Percentiles rank a stretch among this genome's conserved stretches.
Conservation (phyloP, 2,329 filamentous ascomycete genomes). For the Septoria linicola region DNA sequence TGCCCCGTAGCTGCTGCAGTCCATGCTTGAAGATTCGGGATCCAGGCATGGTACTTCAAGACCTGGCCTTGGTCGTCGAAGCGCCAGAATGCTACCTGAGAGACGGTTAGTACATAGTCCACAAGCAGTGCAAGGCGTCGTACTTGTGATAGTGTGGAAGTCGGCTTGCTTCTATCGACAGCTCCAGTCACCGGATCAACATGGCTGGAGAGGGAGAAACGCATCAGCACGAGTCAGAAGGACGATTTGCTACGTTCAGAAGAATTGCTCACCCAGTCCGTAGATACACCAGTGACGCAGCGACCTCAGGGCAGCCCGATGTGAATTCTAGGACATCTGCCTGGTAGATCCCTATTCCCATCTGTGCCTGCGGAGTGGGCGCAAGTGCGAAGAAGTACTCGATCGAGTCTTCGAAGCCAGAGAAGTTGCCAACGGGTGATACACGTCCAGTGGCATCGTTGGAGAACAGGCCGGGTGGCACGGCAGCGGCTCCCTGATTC, state of each 20-base stretch:
- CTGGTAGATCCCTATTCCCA: slow-evolving; percentile 28
- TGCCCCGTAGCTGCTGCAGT: slow-evolving; percentile 31
- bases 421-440: slow-evolving; percentile 46
- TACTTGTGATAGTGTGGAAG: slow-evolving; percentile 22
- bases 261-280: slow-evolving; percentile 20
- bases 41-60: slow-evolving; percentile 47
- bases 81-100: slow-evolving; percentile 47
- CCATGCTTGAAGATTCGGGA: slow-evolving; percentile 45
- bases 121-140: no score
- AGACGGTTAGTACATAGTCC: no score
- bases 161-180: slow-evolving; percentile 17
- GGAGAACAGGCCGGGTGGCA: slow-evolving; percentile 44
- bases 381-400: slow-evolving; percentile 50
- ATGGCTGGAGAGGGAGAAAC: no score
- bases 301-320: slow-evolving; percentile 28
- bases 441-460: slow-evolving; percentile 43
- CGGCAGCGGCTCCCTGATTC: slow-evolving; percentile 36
- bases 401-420: slow-evolving; percentile 45
- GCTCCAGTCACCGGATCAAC: slow-evolving; percentile 16
- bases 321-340: slow-evolving; percentile 31
- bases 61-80: slow-evolving; percentile 49
- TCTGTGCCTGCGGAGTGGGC: slow-evolving; percentile 33
- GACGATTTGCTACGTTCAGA: no score
- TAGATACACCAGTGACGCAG: slow-evolving; percentile 28
- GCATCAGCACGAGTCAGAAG: no score